Percentiles rank a stretch among this genome's conserved stretches.
phyloP scores from a whole-genome alignment of 1,284 basidiomycete species.

The Rhodotorula sp. region DNA sequence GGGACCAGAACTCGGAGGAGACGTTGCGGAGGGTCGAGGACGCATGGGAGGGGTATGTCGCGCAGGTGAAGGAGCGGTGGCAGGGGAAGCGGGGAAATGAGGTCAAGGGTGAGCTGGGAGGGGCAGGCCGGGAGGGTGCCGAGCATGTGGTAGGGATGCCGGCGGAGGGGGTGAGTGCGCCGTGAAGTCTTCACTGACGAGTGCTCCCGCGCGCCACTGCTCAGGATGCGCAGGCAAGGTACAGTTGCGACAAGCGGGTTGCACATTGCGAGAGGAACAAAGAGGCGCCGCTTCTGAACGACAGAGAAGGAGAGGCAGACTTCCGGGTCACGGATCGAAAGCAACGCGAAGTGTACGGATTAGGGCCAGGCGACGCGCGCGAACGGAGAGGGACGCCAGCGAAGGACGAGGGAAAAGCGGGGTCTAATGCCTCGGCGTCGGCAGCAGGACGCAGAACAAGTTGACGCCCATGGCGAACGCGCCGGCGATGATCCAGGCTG shows the following conservation, averaged over 20 bases:
- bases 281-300: too few relatives aligned
- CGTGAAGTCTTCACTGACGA: too few relatives aligned
- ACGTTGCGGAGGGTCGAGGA: constrained; percentile 52
- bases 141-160: neutral
- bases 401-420: neutral
- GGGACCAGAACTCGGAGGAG: constrained; percentile 67
- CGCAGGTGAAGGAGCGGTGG: neutral
- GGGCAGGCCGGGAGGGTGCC: neutral
- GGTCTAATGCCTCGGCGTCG: constrained; percentile 11
- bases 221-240: too few relatives aligned
- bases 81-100: neutral
- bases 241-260: too few relatives aligned
- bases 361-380: neutral
- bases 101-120: fast-evolving
- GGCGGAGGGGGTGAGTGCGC: too few relatives aligned
- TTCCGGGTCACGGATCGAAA: too few relatives aligned
- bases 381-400: neutral
- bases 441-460: constrained; percentile 9
- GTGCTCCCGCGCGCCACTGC: too few relatives aligned
- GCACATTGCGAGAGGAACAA: too few relatives aligned
- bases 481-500: constrained; percentile 23
- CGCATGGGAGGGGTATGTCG: constrained; percentile 37
- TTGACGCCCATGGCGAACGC: constrained; percentile 26
- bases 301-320: too few relatives aligned
- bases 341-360: too few relatives aligned